phyloP scores from a whole-genome alignment of 2,329 filamentous ascomycete species.

The Diaporthe vexans region DNA sequence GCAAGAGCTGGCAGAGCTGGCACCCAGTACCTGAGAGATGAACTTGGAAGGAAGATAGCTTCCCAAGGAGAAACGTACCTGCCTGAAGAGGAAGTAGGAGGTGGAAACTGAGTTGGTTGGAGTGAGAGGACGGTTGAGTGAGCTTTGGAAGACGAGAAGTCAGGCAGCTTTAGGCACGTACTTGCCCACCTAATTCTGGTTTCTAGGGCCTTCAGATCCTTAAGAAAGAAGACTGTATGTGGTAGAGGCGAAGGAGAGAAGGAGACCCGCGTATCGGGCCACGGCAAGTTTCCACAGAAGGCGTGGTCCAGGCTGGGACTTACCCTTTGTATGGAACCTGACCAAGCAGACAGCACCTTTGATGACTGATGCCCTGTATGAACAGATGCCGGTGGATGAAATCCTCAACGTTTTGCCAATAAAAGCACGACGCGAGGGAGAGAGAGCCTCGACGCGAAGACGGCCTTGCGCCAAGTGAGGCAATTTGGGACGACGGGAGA shows the following conservation, averaged over 20 bases:
- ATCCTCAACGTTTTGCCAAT: too few relatives aligned
- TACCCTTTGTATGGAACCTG: background rate
- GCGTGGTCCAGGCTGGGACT: background rate
- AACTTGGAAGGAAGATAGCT: background rate
- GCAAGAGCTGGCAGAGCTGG: constrained; percentile 6
- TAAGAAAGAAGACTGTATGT: background rate
- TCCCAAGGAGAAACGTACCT: too few relatives aligned
- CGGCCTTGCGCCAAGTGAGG: background rate
- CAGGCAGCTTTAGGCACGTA: too few relatives aligned
- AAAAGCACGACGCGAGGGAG: background rate
- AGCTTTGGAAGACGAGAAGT: too few relatives aligned
- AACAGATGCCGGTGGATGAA: too few relatives aligned
- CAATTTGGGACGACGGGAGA: background rate
- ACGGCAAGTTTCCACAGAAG: background rate
- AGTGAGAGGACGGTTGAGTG: too few relatives aligned
- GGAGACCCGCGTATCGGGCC: background rate
- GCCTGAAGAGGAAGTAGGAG: background rate
- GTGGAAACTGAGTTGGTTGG: background rate
- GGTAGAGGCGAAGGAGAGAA: background rate
- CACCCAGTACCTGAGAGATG: background rate
- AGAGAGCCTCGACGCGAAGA: background rate
- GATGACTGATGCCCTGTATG: background rate
- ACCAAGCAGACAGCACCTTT: background rate
- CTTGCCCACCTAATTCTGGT: background rate
- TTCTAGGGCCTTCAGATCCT: background rate